A percentile compares a stretch with the other conserved stretches of the same genome.
Evolutionary conservation across 139 green algal genomes (phyloP).

Genomic region (Chlorella sp.): DNA sequence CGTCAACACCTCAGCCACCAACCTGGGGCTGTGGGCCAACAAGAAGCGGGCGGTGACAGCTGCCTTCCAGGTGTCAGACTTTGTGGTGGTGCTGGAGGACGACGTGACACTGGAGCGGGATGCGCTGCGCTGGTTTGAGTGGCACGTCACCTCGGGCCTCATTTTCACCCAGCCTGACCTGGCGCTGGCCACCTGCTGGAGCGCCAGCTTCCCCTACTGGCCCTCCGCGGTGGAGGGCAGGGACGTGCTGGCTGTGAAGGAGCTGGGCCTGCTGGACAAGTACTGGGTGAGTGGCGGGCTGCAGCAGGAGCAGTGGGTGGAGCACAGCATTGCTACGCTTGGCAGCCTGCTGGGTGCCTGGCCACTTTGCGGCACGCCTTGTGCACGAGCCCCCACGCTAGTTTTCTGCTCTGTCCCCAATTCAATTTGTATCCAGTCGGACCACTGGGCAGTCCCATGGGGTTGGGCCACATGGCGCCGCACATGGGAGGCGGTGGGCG

Average conservation of each 20-base stretch:
- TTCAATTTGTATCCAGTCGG: too few relatives aligned
- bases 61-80: constrained; percentile 12
- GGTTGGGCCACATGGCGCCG: constrained; percentile 28
- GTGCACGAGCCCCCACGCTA: too few relatives aligned
- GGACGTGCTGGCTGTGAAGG: not conserved
- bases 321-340: not conserved
- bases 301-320: not conserved
- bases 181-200: constrained; percentile 34
- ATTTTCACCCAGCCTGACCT: constrained; percentile 12
- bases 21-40: constrained; percentile 32
- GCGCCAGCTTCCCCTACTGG: constrained; percentile 7
- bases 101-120: constrained; percentile 12
- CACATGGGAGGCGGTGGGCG: constrained; percentile 21
- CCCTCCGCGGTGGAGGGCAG: not conserved
- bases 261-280: constrained; percentile 30
- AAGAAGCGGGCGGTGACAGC: constrained; percentile 27
- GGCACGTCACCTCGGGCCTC: constrained; percentile 31
- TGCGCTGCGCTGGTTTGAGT: constrained; percentile 36
- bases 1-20: constrained; percentile 11
- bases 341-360: too few relatives aligned
- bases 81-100: constrained; percentile 19
- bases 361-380: too few relatives aligned
- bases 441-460: constrained; percentile 14
- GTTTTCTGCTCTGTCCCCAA: too few relatives aligned
- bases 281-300: constrained; percentile 10